A percentile compares a stretch with the other conserved stretches of the same genome.
Conservation (phyloP, 495 filamentous ascomycete species). For the Lophium mytilinum region DNA sequence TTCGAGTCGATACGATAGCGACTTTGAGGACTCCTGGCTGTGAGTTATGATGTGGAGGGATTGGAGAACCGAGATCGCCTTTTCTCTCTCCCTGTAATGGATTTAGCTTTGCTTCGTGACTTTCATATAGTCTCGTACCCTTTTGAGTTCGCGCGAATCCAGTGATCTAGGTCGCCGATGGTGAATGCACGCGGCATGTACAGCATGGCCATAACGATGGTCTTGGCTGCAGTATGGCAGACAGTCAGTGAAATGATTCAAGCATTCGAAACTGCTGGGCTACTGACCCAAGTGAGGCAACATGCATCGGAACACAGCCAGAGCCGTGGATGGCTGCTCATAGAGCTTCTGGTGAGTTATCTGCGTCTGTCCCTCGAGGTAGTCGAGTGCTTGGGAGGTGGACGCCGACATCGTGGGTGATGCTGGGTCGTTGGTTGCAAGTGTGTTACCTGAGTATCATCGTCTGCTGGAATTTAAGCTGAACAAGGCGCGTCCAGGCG, state of each 20-base stretch:
- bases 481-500: background rate
- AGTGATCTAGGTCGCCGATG: slow-evolving; percentile 67
- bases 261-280: background rate
- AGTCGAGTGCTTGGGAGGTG: slow-evolving; percentile 63
- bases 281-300: slow-evolving; percentile 74
- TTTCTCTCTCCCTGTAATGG: slow-evolving; percentile 59
- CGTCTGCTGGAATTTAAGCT: background rate
- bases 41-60: slow-evolving; percentile 72
- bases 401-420: slow-evolving; percentile 58
- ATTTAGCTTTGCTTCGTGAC: background rate
- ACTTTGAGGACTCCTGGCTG: slow-evolving; percentile 46
- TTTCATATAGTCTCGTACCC: slow-evolving; percentile 22
- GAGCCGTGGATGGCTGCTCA: slow-evolving; percentile 87
- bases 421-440: slow-evolving; percentile 21
- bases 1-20: slow-evolving; percentile 60
- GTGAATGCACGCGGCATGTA: slow-evolving; percentile 74
- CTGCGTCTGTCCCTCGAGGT: slow-evolving; percentile 80
- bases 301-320: slow-evolving; percentile 97
- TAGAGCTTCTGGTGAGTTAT: slow-evolving; percentile 85
- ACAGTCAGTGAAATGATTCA: background rate
- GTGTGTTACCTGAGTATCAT: slow-evolving; percentile 37
- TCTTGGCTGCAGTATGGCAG: slow-evolving; percentile 58
- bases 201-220: slow-evolving; percentile 86
- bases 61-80: slow-evolving; percentile 70
- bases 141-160: slow-evolving; percentile 67